Percentiles rank a stretch among this genome's conserved stretches.
phyloP scores from a whole-genome alignment of 2,329 filamentous ascomycete genomes.

The Kalaharituber pfeilii region DNA sequence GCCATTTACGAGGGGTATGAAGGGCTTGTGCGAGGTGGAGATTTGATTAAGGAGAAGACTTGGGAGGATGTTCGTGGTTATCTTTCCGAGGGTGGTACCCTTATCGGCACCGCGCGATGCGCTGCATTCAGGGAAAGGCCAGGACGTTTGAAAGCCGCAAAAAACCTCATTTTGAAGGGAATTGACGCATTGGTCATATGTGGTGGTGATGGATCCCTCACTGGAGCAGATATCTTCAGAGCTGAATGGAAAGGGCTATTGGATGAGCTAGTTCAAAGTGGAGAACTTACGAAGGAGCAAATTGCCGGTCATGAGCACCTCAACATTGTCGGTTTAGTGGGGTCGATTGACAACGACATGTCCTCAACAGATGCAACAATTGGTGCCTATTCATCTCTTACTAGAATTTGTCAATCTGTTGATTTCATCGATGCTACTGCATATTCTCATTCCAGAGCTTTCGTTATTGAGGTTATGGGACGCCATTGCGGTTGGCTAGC shows the following conservation, averaged over 20 bases:
- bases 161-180: constrained; percentile 82
- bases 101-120: constrained; percentile 89
- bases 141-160: constrained; percentile 69
- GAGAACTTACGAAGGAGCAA: constrained; percentile 53
- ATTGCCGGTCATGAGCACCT: constrained; percentile 62
- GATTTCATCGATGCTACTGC: constrained; percentile 95
- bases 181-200: constrained; percentile 95
- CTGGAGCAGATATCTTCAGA: constrained; percentile 85
- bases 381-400: constrained; percentile 84
- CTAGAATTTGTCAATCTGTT: constrained; percentile 85
- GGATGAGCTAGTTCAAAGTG: constrained; percentile 60
- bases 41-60: constrained; percentile 70
- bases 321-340: constrained; percentile 91
- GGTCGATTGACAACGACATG: constrained; percentile 96
- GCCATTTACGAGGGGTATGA: constrained; percentile 91
- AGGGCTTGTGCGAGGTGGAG: constrained; percentile 73
- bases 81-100: constrained; percentile 80
- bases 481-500: constrained; percentile 95
- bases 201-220: constrained; percentile 89
- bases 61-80: constrained; percentile 94
- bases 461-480: constrained; percentile 97
- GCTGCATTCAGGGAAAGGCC: constrained; percentile 79
- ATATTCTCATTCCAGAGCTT: constrained; percentile 82
- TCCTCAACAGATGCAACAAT: constrained; percentile 95
- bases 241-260: constrained; percentile 80